These are phyloP conservation scores for Gossypium mustelinum DNA, from an alignment of 345 rosid species.

Conservation along the genomic window DNA sequence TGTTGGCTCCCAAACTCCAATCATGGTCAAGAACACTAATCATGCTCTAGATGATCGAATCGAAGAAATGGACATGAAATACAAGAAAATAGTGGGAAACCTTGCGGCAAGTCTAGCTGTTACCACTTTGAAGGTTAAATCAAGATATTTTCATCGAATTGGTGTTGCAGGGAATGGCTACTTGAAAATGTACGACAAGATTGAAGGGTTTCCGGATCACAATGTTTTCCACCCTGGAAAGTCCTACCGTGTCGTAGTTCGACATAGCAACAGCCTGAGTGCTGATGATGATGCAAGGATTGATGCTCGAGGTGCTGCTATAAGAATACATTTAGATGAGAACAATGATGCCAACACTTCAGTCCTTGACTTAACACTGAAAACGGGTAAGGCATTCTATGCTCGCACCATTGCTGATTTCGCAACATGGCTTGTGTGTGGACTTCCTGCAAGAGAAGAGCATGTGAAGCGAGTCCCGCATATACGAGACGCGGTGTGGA, in stretches of 20 bases:
- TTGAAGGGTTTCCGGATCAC: constrained; percentile 50
- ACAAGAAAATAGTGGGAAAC: constrained; percentile 64
- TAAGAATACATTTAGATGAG: constrained; percentile 44
- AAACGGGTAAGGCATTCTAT: constrained; percentile 64
- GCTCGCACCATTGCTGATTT: constrained; percentile 62
- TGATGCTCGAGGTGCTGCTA: constrained; percentile 61
- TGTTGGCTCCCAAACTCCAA: constrained; percentile 51
- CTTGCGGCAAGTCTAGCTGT: constrained; percentile 53
- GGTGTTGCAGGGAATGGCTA: constrained; percentile 54
- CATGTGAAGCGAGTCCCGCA: constrained; percentile 54
- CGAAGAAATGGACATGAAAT: constrained; percentile 64
- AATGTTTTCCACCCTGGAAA: constrained; percentile 46
- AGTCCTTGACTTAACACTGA: constrained; percentile 55
- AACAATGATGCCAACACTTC: constrained; percentile 14
- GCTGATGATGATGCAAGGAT: constrained; percentile 69
- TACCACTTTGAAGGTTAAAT: constrained; percentile 56
- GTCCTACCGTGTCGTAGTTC: constrained; percentile 38
- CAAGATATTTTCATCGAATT: constrained; percentile 65
- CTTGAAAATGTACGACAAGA: constrained; percentile 40
- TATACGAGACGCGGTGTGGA: constrained; percentile 61
- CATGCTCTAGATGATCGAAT: constrained; percentile 63
- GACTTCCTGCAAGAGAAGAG: constrained; percentile 59
- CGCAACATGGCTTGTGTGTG: constrained; percentile 68
- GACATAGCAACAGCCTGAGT: constrained; percentile 70
- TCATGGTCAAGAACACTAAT: constrained; percentile 58